Conservation (phyloP, 208 protist species). For the Lotmaria passim region DNA sequence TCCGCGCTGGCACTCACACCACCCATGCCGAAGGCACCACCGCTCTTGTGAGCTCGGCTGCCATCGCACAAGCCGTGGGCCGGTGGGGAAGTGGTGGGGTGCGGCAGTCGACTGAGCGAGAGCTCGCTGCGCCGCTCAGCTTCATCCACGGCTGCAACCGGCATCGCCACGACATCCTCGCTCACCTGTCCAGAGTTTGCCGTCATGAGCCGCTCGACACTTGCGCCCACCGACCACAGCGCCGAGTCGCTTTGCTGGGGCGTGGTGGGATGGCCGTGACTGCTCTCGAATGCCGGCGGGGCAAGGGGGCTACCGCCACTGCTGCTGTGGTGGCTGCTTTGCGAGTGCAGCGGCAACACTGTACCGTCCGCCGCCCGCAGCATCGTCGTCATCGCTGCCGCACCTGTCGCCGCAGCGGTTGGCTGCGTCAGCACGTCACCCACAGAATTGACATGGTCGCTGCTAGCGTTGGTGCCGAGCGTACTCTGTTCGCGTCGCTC, state of each 20-base stretch:
- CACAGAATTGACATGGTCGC: background rate
- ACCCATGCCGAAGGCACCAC: too few species aligned
- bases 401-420: background rate
- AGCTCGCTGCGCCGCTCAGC: background rate
- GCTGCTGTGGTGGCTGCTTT: background rate
- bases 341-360: background rate
- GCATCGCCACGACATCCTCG: background rate
- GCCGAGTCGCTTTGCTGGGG: constrained; percentile 5
- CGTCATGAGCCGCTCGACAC: background rate
- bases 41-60: background rate
- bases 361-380: background rate
- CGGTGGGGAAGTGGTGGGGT: background rate
- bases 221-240: constrained; percentile 1
- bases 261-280: background rate
- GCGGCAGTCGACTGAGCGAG: background rate
- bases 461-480: background rate
- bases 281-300: too few species aligned
- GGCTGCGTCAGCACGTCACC: too few species aligned
- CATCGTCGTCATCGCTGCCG: background rate
- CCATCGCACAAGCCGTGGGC: background rate
- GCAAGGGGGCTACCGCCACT: too few species aligned
- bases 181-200: background rate
- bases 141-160: background rate
- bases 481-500: background rate
- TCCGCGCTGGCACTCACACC: background rate